phyloP scores from a whole-genome alignment of 148 eudicot genomes.

The Vaccinium corymbosum region DNA sequence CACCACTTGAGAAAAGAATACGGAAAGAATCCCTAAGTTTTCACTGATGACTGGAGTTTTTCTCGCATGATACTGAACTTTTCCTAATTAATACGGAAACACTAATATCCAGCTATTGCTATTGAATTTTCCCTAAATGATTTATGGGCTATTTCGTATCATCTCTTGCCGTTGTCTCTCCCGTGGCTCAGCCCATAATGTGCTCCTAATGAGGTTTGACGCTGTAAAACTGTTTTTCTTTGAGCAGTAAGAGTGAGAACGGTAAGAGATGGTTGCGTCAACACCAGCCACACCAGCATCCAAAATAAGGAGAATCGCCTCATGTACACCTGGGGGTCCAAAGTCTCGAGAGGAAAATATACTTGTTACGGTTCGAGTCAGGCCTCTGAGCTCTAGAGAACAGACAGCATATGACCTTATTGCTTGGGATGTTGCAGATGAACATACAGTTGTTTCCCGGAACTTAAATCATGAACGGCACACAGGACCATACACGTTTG shows the following conservation, averaged over 20 bases:
- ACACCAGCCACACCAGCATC: slow-evolving; percentile 65
- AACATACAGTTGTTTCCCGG: slow-evolving; percentile 58
- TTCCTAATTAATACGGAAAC: not conserved
- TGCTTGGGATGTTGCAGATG: slow-evolving; percentile 82
- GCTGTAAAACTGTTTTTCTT: not conserved
- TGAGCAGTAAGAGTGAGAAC: not conserved
- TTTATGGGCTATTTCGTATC: not conserved
- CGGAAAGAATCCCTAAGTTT: not conserved
- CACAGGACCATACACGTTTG: slow-evolving; percentile 64
- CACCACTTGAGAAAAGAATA: not conserved
- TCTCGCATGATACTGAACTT: not conserved
- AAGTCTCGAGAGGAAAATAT: slow-evolving; percentile 80
- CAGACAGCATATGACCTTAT: slow-evolving; percentile 80
- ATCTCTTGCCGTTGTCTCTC: not conserved
- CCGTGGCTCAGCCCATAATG: not conserved
- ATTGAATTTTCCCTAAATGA: not conserved
- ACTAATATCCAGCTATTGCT: not conserved
- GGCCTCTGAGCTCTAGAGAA: slow-evolving; percentile 85
- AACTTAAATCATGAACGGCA: slow-evolving; percentile 62
- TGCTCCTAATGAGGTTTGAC: not conserved
- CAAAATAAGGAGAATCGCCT: slow-evolving; percentile 48
- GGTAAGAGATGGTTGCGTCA: slow-evolving; percentile 31
- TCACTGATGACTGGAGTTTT: not conserved
- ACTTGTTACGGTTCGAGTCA: slow-evolving; percentile 77
- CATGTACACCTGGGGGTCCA: slow-evolving; percentile 61